Conservation (phyloP, 805 yeast genomes). For the Candida bentonensis region DNA sequence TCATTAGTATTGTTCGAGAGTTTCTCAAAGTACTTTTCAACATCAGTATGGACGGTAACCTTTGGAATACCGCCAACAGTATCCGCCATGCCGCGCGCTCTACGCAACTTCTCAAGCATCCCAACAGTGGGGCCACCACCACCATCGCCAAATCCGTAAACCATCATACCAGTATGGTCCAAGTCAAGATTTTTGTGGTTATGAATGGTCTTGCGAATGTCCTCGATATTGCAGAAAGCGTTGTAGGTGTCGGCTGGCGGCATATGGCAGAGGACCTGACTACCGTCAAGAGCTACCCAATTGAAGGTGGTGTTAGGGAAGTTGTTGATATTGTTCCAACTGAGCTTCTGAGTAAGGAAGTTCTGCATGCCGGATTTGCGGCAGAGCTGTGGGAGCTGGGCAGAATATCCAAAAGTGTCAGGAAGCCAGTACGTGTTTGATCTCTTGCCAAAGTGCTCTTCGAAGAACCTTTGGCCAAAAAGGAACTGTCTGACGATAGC, state of each 20-base stretch:
- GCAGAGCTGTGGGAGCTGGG: conserved; percentile 89
- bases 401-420: conserved; percentile 92
- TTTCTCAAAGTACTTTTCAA: conserved; percentile 67
- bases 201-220: conserved; percentile 61
- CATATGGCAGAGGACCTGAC: conserved; percentile 92
- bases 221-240: conserved; percentile 86
- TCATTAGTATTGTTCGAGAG: conserved; percentile 46
- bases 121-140: conserved; percentile 97
- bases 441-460: conserved; percentile 61
- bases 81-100: conserved; percentile 79
- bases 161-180: conserved; percentile 66
- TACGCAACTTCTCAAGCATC: conserved; percentile 83
- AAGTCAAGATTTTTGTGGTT: conserved; percentile 77
- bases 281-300: conserved; percentile 91
- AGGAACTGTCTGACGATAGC: conserved; percentile 77
- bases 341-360: conserved; percentile 82
- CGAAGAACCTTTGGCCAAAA: conserved; percentile 77
- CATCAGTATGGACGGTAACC: conserved; percentile 61
- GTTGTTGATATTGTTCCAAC: conserved; percentile 89
- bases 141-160: conserved; percentile 94
- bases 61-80: conserved; percentile 67
- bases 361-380: conserved; percentile 69
- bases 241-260: conserved; percentile 96
- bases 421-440: conserved; percentile 87
- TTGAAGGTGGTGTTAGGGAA: conserved; percentile 87